Base-by-base conservation (phyloP, 305 asterid species). In the Ajuga reptans region DNA sequence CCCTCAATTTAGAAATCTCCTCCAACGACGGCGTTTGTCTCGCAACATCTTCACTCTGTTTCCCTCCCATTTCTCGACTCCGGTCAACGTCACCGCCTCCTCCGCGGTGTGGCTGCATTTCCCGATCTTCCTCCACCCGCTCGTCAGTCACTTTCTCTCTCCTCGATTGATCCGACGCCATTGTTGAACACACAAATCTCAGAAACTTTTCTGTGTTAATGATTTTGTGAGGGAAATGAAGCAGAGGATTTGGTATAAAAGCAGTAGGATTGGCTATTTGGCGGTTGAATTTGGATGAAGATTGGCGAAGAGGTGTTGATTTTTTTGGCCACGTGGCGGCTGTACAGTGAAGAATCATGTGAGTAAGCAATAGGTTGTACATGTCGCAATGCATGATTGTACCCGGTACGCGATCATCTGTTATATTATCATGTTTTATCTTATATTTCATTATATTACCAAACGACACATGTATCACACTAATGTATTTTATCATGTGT, bases 101-200 rank as follows among this genome's bases (percentile, higher is more conserved):
- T n/a, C 72, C 70, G 15, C 27, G 58, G 4, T n/a, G n/a, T n/a
- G n/a, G n/a, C n/a, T n/a, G n/a, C n/a, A n/a, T n/a, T n/a, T n/a
- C 95, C 57, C 55, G 79, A 5, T 84, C 91, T 64, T 83, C 88
- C 78, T 85, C 90, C 15, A 85, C 83, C n/a, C 84, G 64, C 62
- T 85, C 87, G 1, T 74, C 84, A 0, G 54, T 72, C 5, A 58
- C 80, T 47, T 79, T 60, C 24, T 79, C 85, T 65, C 84, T 84
- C 63, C 82, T 86, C 39, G 66, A 8, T 71, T 86, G 90, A 49
- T 81, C 77, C 1, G 92, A 75, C 27, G 96, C 84, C 96, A 88
- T 90, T 59, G 57, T 69, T 27, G 16, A 56, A n/a, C 11, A 29
- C 8, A 64, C 27, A 47, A 45, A 17, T 24, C 8, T 41, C 49